A percentile compares a stretch with the other conserved stretches of the same genome.
phyloP scores from a whole-genome alignment of 257 asterid genomes.

The Avicennia marina region DNA sequence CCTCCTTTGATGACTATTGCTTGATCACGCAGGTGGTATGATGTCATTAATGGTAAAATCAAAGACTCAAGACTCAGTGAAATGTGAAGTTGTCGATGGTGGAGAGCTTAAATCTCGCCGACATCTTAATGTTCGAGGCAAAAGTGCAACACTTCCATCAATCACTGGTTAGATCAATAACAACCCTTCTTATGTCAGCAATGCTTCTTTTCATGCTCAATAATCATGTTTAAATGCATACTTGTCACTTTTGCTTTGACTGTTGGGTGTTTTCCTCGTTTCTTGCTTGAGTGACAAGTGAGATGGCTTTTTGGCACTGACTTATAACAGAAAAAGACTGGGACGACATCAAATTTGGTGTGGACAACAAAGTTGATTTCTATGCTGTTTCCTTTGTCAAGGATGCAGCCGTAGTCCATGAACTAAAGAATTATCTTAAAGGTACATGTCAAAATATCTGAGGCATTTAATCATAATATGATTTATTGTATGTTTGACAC shows the following conservation, averaged over 20 bases:
- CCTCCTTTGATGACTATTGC: constrained; percentile 11
- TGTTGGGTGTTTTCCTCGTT: no score
- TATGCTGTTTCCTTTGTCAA: constrained; percentile 98
- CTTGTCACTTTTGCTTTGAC: constrained; percentile 7
- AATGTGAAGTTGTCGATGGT: constrained; percentile 93
- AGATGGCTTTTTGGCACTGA: constrained; percentile 22
- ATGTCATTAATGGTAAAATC: constrained; percentile 81
- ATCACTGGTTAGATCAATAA: constrained; percentile 67
- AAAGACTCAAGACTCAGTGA: constrained; percentile 74
- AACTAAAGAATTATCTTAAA: constrained; percentile 84
- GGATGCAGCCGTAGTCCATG: constrained; percentile 96
- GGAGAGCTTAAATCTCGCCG: constrained; percentile 97
- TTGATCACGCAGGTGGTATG: constrained; percentile 77
- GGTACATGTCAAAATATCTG: constrained; percentile 34
- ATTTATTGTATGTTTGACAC: neutral
- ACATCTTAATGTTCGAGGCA: constrained; percentile 93
- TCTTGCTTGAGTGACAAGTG: constrained; percentile 16
- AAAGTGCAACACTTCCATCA: constrained; percentile 95
- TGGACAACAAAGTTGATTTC: constrained; percentile 86
- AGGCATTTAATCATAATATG: neutral
- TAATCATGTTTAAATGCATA: constrained; percentile 10
- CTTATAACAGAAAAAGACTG: constrained; percentile 82
- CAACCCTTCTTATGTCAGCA: neutral
- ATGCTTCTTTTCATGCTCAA: neutral
- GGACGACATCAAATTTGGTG: constrained; percentile 98